A percentile compares a stretch with the other conserved stretches of the same genome.
phyloP scores from a whole-genome alignment of 805 yeast species.

The Candida ficus region DNA sequence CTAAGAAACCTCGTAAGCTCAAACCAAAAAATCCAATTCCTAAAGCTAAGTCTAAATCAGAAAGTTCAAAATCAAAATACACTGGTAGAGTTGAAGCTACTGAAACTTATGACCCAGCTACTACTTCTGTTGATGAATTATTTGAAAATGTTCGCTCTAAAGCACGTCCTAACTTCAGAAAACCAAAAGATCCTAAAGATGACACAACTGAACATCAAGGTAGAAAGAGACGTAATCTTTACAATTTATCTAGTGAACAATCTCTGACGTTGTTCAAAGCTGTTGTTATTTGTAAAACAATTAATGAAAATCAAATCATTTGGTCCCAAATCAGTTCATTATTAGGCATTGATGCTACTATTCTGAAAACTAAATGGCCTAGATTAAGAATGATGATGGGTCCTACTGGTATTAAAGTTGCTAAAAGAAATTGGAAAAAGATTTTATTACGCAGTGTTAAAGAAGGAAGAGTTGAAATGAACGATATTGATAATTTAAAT shows the following conservation, averaged over 20 bases:
- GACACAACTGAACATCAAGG: neutral
- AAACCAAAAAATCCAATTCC: constrained; percentile 2
- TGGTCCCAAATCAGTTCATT: constrained; percentile 56
- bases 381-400: constrained; percentile 60
- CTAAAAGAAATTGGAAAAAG: constrained; percentile 58
- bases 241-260: constrained; percentile 17
- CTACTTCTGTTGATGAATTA: constrained; percentile 3
- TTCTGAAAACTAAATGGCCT: constrained; percentile 65
- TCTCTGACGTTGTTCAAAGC: constrained; percentile 44
- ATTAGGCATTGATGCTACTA: constrained; percentile 39
- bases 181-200: neutral
- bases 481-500: constrained; percentile 48
- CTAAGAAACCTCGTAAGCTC: neutral
- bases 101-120: constrained; percentile 4
- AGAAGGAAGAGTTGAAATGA: constrained; percentile 43
- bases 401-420: constrained; percentile 46
- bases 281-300: constrained; percentile 62
- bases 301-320: constrained; percentile 50
- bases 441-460: constrained; percentile 55
- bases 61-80: neutral
- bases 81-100: constrained; percentile 6
- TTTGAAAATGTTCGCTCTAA: constrained; percentile 8
- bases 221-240: constrained; percentile 17
- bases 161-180: constrained; percentile 4
- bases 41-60: neutral